Evolutionary conservation across 371 early-diverging fungal species (phyloP).

Genomic region (Mortierella sp.): DNA sequence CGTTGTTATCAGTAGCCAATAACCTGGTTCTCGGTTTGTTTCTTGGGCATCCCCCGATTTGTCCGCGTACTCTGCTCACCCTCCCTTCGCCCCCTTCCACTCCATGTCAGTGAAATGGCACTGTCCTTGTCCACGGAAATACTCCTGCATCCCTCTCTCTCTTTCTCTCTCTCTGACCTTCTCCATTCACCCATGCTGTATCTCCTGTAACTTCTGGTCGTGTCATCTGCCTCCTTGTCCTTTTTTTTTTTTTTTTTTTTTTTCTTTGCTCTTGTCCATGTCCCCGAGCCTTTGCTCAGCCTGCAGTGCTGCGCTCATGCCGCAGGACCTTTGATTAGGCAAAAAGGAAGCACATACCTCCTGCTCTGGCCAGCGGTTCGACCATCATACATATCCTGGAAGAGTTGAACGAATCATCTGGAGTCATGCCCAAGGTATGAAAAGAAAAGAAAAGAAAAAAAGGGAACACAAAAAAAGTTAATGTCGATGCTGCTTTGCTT

Average conservation of each 20-base stretch:
- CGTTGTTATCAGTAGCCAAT: too few species aligned
- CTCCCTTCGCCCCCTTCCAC: too few species aligned
- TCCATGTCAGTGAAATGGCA: too few species aligned
- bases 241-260: not conserved
- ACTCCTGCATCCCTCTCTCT: not conserved
- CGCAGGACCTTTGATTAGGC: not conserved
- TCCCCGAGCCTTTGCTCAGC: too few species aligned
- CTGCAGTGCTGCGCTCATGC: too few species aligned
- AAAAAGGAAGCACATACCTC: constrained; percentile 32
- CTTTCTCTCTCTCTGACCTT: not conserved
- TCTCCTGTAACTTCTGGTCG: too few species aligned
- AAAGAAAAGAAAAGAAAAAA: not conserved
- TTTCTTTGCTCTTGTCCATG: not conserved
- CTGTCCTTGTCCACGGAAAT: too few species aligned
- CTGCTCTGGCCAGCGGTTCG: constrained; percentile 47
- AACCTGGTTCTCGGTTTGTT: too few species aligned
- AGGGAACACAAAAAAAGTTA: not conserved
- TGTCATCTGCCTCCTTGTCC: not conserved
- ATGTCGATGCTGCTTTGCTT: not conserved
- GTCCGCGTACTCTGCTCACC: too few species aligned
- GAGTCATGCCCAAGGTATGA: not conserved
- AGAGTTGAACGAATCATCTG: constrained; percentile 43
- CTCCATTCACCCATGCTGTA: not conserved
- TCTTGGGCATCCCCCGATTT: too few species aligned
- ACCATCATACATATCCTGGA: constrained; percentile 47